phyloP scores from a whole-genome alignment of 176 grass and related monocot species.

The Musa troglodytarum region DNA sequence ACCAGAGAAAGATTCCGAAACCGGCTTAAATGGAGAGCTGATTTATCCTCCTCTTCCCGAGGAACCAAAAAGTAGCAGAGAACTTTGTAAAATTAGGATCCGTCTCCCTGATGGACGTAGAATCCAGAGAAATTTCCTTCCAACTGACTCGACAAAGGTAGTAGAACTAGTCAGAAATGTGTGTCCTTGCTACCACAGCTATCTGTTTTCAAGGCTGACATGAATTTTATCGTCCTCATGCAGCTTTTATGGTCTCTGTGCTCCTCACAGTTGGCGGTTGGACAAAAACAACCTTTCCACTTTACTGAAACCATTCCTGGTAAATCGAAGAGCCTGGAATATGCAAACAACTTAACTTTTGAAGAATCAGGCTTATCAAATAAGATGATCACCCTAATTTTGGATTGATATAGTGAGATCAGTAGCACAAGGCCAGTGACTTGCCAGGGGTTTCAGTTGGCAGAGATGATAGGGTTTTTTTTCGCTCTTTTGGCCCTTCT shows the following conservation, averaged over 20 bases:
- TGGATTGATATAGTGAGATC: constrained; percentile 32
- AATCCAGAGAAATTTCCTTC: constrained; percentile 72
- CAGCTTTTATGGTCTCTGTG: constrained; percentile 94
- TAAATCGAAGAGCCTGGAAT: constrained; percentile 45
- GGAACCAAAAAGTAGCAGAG: constrained; percentile 63
- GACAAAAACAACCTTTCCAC: constrained; percentile 49
- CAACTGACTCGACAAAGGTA: constrained; percentile 71
- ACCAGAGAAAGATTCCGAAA: constrained; percentile 21
- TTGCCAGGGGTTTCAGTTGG: neutral
- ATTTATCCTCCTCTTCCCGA: constrained; percentile 69
- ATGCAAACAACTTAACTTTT: constrained; percentile 43
- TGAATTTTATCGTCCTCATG: neutral
- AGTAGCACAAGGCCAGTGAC: neutral
- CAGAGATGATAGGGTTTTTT: too few species aligned
- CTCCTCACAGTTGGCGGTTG: constrained; percentile 38
- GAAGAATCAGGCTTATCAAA: constrained; percentile 62
- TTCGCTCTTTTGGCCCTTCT: neutral
- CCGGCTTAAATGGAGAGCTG: constrained; percentile 33
- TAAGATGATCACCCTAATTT: constrained; percentile 70
- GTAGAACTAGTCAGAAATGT: neutral
- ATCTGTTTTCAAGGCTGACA: neutral
- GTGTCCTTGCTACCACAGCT: neutral
- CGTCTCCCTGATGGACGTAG: constrained; percentile 66
- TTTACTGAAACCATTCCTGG: constrained; percentile 61
- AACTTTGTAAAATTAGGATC: constrained; percentile 58